Conservation (phyloP, 345 rosid species). For the Xanthoceras sorbifolium region DNA sequence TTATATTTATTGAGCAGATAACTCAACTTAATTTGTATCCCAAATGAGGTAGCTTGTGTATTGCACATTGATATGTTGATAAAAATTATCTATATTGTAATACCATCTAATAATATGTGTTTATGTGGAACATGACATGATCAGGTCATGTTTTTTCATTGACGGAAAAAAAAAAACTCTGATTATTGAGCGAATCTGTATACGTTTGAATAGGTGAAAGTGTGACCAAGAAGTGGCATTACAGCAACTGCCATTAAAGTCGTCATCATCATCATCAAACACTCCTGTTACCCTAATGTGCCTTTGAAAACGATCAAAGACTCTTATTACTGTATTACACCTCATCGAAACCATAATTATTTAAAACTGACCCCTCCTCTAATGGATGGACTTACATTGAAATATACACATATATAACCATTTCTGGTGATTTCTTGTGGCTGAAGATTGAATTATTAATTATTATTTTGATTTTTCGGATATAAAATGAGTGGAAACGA, state of each 20-base stretch:
- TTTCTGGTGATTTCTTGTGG: conserved; percentile 20
- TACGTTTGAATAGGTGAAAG: conserved; percentile 1
- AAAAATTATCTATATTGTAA: too few relatives aligned
- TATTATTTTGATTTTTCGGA: too few relatives aligned
- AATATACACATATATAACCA: too few relatives aligned
- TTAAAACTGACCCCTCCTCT: background rate
- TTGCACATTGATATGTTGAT: too few relatives aligned
- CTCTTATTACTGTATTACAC: background rate
- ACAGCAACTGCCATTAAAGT: conserved; percentile 30
- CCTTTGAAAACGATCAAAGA: conserved; percentile 13
- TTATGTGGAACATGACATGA: background rate
- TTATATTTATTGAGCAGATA: too few relatives aligned
- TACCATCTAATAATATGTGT: too few relatives aligned
- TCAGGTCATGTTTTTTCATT: conserved; percentile 9
- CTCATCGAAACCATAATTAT: conserved; percentile 6
- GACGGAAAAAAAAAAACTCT: background rate
- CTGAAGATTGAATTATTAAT: conserved; percentile 16
- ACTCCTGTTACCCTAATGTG: background rate
- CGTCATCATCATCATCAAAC: background rate
- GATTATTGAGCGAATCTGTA: background rate
- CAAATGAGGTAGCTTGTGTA: too few relatives aligned
- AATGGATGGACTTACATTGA: conserved; percentile 6
- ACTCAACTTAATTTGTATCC: too few relatives aligned
- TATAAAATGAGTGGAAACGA: conserved; percentile 19
- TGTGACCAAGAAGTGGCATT: conserved; percentile 20